Base-by-base conservation (phyloP, 495 filamentous ascomycete species). In the Xylaria bambusicola region DNA sequence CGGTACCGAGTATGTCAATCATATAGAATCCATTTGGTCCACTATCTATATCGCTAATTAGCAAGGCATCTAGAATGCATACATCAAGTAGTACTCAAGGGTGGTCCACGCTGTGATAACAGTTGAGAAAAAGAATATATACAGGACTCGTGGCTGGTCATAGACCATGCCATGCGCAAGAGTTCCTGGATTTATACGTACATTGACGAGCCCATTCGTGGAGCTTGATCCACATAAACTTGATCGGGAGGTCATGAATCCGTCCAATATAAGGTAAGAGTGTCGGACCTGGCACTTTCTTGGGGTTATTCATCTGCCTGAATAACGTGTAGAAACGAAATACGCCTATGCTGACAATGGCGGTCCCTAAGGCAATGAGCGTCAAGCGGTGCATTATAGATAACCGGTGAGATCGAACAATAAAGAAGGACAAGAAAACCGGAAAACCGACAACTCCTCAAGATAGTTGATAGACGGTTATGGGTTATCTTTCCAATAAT, bases 151-250 rank as follows among this genome's bases (percentile, higher is more conserved):
- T 33, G 5, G 5, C 10, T 5, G 5, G 29, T 5, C 10, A 33
- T 33, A 33, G 29, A 33, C 5, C 5, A 33, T 33, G 10, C 10
- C 29, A 5, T 10, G 10, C 29, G 10, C 29, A 33, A 10, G 29
- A 33, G 5, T 33, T 33, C 29, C 10, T 10, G 10, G 6, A 10
- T n/a, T 17, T 10, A 35, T 35, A 53, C 57, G 10, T 60, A 60
- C 57, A 75, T 50, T 70, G 67, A 46, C 80, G 71, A 2, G 72
- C 73, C 80, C 80, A 82, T 55, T 82, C 76, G 58, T 80, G 73
- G 55, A 81, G 77, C 66, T 81, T 80, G 40, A 77, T 50, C 79
- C 79, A 81, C 70, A 74, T 80, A 59, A 63, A 73, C 15, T 76
- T 54, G 51, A 76, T 77, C 3, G 78, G 76, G 1, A 81, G 62